Base-by-base conservation (phyloP, 2,329 filamentous ascomycete species). In the Chalaropsis thielavioides region DNA sequence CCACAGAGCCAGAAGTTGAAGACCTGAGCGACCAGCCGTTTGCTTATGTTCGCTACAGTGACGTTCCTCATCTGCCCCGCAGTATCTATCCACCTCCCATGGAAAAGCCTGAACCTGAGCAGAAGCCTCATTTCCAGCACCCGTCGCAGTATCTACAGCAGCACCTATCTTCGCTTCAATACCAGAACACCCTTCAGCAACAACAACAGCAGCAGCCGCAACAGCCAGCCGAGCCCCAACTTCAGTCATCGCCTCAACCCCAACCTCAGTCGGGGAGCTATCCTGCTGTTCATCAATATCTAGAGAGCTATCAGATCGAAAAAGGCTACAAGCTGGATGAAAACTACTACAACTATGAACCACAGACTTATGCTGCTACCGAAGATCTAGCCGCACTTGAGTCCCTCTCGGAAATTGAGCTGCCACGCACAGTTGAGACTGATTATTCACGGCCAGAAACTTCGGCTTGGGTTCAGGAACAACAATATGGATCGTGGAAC, bases 351-450 rank as follows among this genome's bases (percentile, higher is more conserved):
- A 58, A 58, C 54, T 58, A 58, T 10, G 27, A 58, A 6, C 24
- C 54, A n/a, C 54, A 38, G 54, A 10, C 54, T n/a, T 58, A 58
- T 38, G 27, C 54, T 38, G 15, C 27, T 35, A 58, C 54, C 54
- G 54, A 58, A 58, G 54, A 58, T 19, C 31, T 58, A 8, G 24
- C 54, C 5, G 54, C 54, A 10, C 54, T 58, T n/a, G 54, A 58
- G 54, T 58, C 54, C 7, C 54, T 58, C 2, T 58, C 54, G 15
- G 54, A 58, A 58, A 58, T 58, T n/a, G 54, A 58, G 54, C 54
- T 58, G 15, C 54, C 54, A 13, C 54, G 54, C 17, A 19, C 24
- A 38, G 27, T 58, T 38, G 54, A 17, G 17, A 58, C 54, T 11
- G 54, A 58, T 19, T 58, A 58, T 58, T 58, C 54, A 10, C 54